A percentile compares a stretch with the other conserved stretches of the same genome.
Conservation (phyloP, 2,329 filamentous ascomycete species). For the Bipolaris zeicola region DNA sequence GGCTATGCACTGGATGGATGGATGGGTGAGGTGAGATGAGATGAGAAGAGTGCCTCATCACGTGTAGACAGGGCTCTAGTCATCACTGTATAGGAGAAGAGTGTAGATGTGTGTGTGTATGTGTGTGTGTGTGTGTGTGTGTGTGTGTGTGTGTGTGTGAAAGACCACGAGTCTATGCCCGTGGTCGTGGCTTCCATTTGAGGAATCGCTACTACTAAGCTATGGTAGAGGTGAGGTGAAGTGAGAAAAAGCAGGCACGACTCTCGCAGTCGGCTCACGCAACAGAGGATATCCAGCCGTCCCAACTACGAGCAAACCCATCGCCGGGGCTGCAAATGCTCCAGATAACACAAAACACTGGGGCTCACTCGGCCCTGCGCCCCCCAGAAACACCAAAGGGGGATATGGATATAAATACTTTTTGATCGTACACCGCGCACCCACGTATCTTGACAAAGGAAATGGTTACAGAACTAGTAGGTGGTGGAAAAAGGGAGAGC, state of each 20-base stretch:
- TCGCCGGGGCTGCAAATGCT: constrained; percentile 30
- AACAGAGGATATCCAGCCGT: constrained; percentile 30
- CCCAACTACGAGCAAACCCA: constrained; percentile 20
- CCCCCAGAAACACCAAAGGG: constrained; percentile 15
- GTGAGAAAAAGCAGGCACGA: constrained; percentile 26
- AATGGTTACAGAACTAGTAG: constrained; percentile 30
- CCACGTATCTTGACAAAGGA: constrained; percentile 25
- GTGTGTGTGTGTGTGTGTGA: constrained; percentile 14
- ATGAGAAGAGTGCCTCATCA: constrained; percentile 8
- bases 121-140: constrained; percentile 18
- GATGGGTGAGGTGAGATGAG: neutral
- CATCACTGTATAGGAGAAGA: constrained; percentile 15
- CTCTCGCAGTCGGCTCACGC: constrained; percentile 22
- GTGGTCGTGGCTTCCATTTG: constrained; percentile 30
- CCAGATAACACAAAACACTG: constrained; percentile 17
- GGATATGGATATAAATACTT: constrained; percentile 40
- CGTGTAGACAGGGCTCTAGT: constrained; percentile 10
- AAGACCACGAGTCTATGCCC: constrained; percentile 24
- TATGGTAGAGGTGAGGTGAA: constrained; percentile 12
- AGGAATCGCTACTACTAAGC: constrained; percentile 22
- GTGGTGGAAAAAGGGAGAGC: constrained; percentile 15
- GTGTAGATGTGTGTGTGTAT: constrained; percentile 8
- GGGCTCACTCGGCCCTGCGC: neutral
- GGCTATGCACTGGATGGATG: neutral
- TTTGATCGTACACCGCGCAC: constrained; percentile 39